Conservation (phyloP, 108 stramenopile species). For the Stephanodiscus minutulus region DNA sequence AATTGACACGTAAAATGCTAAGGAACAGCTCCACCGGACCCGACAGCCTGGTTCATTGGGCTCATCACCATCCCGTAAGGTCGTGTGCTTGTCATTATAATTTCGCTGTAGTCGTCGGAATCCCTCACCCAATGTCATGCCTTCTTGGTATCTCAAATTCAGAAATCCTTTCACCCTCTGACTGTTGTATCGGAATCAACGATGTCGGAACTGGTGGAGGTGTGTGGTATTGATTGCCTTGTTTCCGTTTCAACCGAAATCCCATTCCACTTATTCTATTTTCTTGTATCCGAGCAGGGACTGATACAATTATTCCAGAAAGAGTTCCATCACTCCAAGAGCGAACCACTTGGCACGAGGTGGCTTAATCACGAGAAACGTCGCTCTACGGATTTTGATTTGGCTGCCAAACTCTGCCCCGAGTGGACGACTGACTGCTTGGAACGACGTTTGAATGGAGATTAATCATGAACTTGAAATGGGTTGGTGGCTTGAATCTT, state of each 20-base stretch:
- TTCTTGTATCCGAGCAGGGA: neutral
- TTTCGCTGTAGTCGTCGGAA: neutral
- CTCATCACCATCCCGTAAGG: slow-evolving; percentile 13
- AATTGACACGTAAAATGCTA: neutral
- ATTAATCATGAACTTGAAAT: neutral
- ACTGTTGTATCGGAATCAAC: slow-evolving; percentile 10
- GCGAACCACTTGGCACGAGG: slow-evolving; percentile 8
- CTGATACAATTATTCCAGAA: slow-evolving; percentile 9
- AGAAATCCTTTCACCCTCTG: neutral
- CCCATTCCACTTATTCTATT: neutral
- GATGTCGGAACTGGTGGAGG: slow-evolving; percentile 5
- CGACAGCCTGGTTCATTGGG: slow-evolving; percentile 7
- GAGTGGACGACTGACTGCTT: slow-evolving; percentile 11
- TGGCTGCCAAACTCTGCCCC: neutral
- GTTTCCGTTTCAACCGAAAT: neutral
- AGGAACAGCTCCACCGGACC: slow-evolving; percentile 7
- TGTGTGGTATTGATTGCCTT: neutral
- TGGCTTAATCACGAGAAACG: slow-evolving; percentile 15
- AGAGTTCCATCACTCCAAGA: slow-evolving; percentile 5
- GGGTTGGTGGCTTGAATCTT: neutral
- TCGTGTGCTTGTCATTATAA: neutral
- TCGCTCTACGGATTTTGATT: slow-evolving; percentile 1
- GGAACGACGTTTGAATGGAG: neutral
- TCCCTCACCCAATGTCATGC: neutral
- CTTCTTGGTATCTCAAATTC: neutral